A percentile compares a stretch with the other conserved stretches of the same genome.
Evolutionary conservation across 129 eudicot genomes (phyloP).

Genomic region (Lactuca saligna): DNA sequence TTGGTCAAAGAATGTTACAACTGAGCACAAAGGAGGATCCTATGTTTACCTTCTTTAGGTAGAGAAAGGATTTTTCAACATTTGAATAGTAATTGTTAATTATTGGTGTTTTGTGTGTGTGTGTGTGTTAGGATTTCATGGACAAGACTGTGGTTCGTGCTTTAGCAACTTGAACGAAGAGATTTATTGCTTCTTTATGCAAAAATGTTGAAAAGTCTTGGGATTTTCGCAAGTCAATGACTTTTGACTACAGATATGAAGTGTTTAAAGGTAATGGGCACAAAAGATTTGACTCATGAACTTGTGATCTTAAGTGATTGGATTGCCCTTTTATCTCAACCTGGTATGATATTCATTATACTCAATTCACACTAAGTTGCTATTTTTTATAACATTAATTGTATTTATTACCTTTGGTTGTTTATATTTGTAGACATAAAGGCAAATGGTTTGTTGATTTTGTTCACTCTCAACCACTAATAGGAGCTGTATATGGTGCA

Average conservation of each 20-base stretch:
- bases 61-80: background rate
- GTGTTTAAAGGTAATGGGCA: slow-evolving; percentile 76
- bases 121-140: slow-evolving; percentile 69
- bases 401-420: background rate
- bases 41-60: slow-evolving; percentile 90
- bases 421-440: slow-evolving; percentile 46
- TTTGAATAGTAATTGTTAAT: background rate
- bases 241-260: slow-evolving; percentile 82
- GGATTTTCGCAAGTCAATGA: slow-evolving; percentile 93
- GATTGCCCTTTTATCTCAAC: slow-evolving; percentile 62
- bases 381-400: background rate
- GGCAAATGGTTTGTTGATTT: slow-evolving; percentile 18
- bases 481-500: slow-evolving; percentile 46
- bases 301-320: slow-evolving; percentile 78
- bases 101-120: background rate
- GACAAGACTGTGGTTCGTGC: slow-evolving; percentile 94
- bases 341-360: slow-evolving; percentile 38
- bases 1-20: slow-evolving; percentile 69
- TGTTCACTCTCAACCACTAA: slow-evolving; percentile 45
- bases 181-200: slow-evolving; percentile 80
- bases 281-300: slow-evolving; percentile 82
- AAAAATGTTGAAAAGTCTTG: slow-evolving; percentile 93
- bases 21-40: slow-evolving; percentile 63
- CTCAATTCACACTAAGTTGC: no score
- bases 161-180: slow-evolving; percentile 86